Percentiles rank a stretch among this genome's conserved stretches.
Conservation (phyloP, 257 asterid genomes). For the Petunia secreta region DNA sequence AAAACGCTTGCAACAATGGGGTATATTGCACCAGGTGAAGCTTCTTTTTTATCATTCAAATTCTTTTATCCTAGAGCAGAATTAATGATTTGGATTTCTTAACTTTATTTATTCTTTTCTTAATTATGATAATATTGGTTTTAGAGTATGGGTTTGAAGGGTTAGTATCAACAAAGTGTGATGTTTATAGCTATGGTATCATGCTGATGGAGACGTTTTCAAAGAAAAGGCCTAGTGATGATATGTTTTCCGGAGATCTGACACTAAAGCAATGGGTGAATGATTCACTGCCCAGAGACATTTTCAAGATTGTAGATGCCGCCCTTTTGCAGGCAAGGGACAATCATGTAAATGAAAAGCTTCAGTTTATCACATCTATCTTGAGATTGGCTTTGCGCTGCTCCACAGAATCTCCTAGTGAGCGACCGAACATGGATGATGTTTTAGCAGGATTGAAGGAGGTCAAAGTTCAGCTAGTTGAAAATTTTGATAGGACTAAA, state of each 20-base stretch:
- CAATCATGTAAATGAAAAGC: neutral
- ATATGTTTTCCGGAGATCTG: slow-evolving; percentile 25
- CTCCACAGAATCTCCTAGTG: slow-evolving; percentile 23
- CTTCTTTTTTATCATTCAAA: neutral
- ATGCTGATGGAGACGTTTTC: slow-evolving; percentile 41
- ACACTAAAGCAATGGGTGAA: slow-evolving; percentile 33
- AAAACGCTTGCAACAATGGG: slow-evolving; percentile 30
- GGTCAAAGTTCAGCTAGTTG: slow-evolving; percentile 23
- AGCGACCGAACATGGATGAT: slow-evolving; percentile 23
- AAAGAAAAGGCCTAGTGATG: slow-evolving; percentile 26
- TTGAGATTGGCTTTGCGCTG: slow-evolving; percentile 24
- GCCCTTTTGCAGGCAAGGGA: slow-evolving; percentile 20
- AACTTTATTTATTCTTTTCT: neutral
- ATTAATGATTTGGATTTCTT: neutral
- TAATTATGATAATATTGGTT: neutral
- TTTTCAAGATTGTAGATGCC: slow-evolving; percentile 20
- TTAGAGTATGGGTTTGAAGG: slow-evolving; percentile 44
- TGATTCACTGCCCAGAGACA: neutral
- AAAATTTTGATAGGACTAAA: too few relatives aligned
- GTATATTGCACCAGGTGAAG: slow-evolving; percentile 41
- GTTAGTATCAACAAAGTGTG: slow-evolving; percentile 31
- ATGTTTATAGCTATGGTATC: slow-evolving; percentile 42
- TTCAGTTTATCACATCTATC: slow-evolving; percentile 26
- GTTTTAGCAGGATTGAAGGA: slow-evolving; percentile 23
- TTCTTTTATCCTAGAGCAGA: neutral